Base-by-base conservation (phyloP, 257 asterid genomes). In the Rhazya stricta region DNA sequence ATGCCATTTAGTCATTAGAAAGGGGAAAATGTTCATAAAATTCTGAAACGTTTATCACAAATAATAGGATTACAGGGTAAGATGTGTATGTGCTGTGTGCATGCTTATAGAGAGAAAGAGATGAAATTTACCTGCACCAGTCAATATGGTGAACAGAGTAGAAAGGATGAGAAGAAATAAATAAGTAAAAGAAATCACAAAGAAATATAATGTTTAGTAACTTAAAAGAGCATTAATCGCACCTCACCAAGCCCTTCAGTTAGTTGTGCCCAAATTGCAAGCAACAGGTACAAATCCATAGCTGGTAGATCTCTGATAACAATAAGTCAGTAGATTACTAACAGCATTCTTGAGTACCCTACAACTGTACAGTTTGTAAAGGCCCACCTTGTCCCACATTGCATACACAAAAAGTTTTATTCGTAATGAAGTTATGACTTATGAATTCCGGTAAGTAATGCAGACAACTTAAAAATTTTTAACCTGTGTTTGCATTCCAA, bases 181-280 rank as follows among this genome's bases (percentile, higher is more conserved):
- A 25, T 29, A 76, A 76, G 29, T 41, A 34, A 46, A n/a, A n/a
- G n/a, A n/a, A n/a, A n/a, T n/a, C n/a, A n/a, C 41, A 67, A 66
- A 77, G 78, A 78, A 73, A 27, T 70, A 30, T 67, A 82, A 58
- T 39, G 43, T 39, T 39, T 39, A 39, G n/a, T 3, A 39, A 39
- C 43, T 4, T 39, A 6, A 39, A 9, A 21, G 54, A 48, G 54
- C 5, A 48, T 48, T 57, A 48, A 45, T 18, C 62, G 70, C 65
- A 94, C 98, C 96, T 90, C 94, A 71, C 74, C 50, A 56, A 84
- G 73, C 78, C 87, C 92, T 67, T 77, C 74, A 51, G 91, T 85
- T 77, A 78, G 89, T 69, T 81, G 77, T 81, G 85, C 96, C 97
- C 99, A 94, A 79, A 81, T 85, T 58, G 77, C 78, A 75, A 94